Conservation (phyloP, 2,329 filamentous ascomycete species). For the Aspergillus tamarii region DNA sequence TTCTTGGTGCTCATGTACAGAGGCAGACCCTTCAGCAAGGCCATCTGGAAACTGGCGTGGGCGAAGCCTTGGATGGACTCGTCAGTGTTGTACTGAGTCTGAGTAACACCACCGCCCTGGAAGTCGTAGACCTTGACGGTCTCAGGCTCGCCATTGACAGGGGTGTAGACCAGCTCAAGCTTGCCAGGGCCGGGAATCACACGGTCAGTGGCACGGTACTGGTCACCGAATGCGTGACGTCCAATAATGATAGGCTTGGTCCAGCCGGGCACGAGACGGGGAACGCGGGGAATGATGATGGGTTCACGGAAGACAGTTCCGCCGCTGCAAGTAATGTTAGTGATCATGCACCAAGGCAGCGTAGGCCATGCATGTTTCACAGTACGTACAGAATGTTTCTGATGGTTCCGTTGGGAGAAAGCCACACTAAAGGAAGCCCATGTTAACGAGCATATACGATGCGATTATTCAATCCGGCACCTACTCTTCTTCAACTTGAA, state of each 20-base stretch:
- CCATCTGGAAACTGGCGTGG: slow-evolving; percentile 95
- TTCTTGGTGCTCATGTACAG: slow-evolving; percentile 99
- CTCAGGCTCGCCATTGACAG: slow-evolving; percentile 75
- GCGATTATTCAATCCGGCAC: slow-evolving; percentile 30
- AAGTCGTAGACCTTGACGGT: slow-evolving; percentile 90
- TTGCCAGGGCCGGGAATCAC: slow-evolving; percentile 83
- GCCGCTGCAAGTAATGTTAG: slow-evolving; percentile 53
- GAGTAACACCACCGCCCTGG: slow-evolving; percentile 80
- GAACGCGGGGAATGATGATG: slow-evolving; percentile 92
- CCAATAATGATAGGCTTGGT: slow-evolving; percentile 99
- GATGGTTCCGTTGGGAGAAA: slow-evolving; percentile 92
- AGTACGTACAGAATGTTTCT: slow-evolving; percentile 62
- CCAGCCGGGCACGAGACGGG: slow-evolving; percentile 93
- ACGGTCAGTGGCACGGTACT: slow-evolving; percentile 94
- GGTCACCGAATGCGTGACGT: slow-evolving; percentile 96
- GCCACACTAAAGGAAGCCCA: slow-evolving; percentile 71
- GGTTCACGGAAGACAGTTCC: slow-evolving; percentile 99
- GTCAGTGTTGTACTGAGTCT: slow-evolving; percentile 98
- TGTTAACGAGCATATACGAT: slow-evolving; percentile 10
- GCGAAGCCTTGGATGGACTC: slow-evolving; percentile 95
- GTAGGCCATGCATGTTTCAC: neutral
- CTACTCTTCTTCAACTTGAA: slow-evolving; percentile 98
- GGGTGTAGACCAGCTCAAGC: slow-evolving; percentile 93
- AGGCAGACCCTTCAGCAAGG: slow-evolving; percentile 82
- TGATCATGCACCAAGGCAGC: slow-evolving; percentile 17